These are phyloP conservation scores for Colletotrichum sp. DNA, from an alignment of 2,329 filamentous ascomycete species.

Conservation along the genomic window DNA sequence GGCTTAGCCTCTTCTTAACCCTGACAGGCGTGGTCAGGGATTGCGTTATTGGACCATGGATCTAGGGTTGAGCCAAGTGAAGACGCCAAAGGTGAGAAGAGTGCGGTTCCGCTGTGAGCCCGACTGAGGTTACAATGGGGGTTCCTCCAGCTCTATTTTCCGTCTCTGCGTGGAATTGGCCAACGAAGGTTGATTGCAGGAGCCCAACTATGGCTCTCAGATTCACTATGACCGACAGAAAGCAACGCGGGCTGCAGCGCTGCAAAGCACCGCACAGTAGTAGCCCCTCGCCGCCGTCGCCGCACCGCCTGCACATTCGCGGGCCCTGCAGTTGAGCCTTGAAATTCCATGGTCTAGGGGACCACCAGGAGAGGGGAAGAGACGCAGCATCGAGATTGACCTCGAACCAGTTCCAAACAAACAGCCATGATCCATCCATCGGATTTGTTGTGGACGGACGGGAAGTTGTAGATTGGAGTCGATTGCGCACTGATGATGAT, in stretches of 20 bases:
- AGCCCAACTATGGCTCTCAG: neutral
- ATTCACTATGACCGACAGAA: neutral
- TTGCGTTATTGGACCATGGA: conserved; percentile 8
- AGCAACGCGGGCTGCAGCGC: neutral
- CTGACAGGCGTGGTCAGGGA: conserved; percentile 9
- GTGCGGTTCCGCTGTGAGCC: neutral
- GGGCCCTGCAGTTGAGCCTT: neutral
- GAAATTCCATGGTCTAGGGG: neutral
- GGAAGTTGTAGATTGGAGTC: neutral
- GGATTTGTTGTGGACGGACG: neutral
- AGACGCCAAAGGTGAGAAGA: neutral
- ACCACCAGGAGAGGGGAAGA: neutral
- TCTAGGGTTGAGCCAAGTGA: conserved; percentile 1
- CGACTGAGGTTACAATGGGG: neutral
- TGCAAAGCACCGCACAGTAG: neutral
- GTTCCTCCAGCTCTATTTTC: neutral
- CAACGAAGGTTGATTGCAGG: neutral
- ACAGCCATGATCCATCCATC: neutral
- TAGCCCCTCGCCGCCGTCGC: neutral
- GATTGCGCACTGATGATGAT: conserved; percentile 10
- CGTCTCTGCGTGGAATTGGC: neutral
- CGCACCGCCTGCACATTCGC: conserved; percentile 1
- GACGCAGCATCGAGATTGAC: neutral
- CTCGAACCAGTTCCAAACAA: neutral
- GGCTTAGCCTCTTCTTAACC: neutral